Percentiles rank a stretch among this genome's conserved stretches.
These are phyloP conservation scores for Xylariaceae sp. DNA, from an alignment of 2,329 filamentous ascomycete genomes.

Conservation along the genomic window DNA sequence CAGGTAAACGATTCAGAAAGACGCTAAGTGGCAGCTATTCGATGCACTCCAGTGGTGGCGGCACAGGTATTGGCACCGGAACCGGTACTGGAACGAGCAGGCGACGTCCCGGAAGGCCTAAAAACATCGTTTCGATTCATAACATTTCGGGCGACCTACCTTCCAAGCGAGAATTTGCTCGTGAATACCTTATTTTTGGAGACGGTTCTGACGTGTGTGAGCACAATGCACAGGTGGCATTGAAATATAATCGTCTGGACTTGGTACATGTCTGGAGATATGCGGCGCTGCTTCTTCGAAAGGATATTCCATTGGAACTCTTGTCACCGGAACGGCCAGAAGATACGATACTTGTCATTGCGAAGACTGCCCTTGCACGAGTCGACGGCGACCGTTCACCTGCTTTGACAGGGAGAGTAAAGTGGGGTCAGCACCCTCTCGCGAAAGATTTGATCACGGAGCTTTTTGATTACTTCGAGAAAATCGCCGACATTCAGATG, in stretches of 20 bases:
- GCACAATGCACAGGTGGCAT: conserved; percentile 77
- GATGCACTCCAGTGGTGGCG: conserved; percentile 55
- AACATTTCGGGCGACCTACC: conserved; percentile 69
- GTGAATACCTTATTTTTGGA: conserved; percentile 79
- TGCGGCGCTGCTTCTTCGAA: conserved; percentile 69
- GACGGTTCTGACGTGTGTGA: conserved; percentile 75
- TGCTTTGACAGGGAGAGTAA: conserved; percentile 54
- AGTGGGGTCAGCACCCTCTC: conserved; percentile 64
- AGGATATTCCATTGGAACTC: conserved; percentile 68
- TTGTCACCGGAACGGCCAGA: conserved; percentile 49
- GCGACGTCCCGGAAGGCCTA: conserved; percentile 44
- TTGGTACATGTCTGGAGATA: conserved; percentile 82
- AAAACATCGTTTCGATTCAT: conserved; percentile 71
- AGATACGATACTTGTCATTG: conserved; percentile 65
- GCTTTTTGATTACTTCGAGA: conserved; percentile 61
- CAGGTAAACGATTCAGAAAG: conserved; percentile 47
- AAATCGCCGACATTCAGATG: conserved; percentile 63
- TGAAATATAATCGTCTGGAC: conserved; percentile 65
- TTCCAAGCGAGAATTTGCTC: conserved; percentile 70
- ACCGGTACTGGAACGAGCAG: conserved; percentile 51
- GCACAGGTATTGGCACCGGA: conserved; percentile 55
- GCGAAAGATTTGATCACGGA: conserved; percentile 57
- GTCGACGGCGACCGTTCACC: conserved; percentile 21
- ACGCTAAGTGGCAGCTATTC: conserved; percentile 55
- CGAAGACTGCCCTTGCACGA: conserved; percentile 54